Evolutionary conservation across 2,329 filamentous ascomycete species (phyloP).

Genomic region (Trichoderma sp.): DNA sequence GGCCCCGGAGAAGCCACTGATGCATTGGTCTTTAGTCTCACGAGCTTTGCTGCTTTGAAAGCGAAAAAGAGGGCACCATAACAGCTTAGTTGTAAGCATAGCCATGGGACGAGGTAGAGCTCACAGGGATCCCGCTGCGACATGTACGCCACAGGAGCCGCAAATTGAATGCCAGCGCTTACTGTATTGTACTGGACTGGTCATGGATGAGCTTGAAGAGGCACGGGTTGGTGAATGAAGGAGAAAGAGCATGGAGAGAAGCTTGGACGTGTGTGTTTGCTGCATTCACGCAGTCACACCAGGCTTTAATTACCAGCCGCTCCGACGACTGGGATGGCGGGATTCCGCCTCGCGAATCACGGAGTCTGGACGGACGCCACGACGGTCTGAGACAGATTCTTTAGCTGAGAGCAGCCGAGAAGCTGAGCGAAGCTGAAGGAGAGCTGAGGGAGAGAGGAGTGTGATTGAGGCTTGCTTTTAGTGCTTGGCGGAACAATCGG

Average conservation of each 20-base stretch:
- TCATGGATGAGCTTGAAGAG: not conserved
- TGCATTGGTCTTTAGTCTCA: not conserved
- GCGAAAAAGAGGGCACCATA: not conserved
- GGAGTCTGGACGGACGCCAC: not conserved
- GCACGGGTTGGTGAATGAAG: not conserved
- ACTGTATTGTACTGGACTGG: not conserved
- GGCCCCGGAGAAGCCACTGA: not conserved
- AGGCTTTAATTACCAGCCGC: not conserved
- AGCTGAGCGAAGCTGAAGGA: not conserved
- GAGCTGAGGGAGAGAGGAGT: not conserved
- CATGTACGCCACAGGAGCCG: conserved; percentile 1
- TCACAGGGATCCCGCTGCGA: not conserved
- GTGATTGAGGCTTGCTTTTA: not conserved
- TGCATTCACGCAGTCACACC: not conserved
- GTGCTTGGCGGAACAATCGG: not conserved
- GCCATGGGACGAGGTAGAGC: not conserved
- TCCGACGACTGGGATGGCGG: not conserved
- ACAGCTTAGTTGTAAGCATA: not conserved
- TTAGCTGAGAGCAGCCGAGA: not conserved
- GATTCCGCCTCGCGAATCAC: not conserved
- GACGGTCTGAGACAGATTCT: conserved; percentile 4
- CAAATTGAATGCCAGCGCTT: conserved; percentile 4
- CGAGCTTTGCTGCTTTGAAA: not conserved
- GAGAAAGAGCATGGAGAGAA: not conserved
- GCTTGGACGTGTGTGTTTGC: not conserved